Conservation (phyloP, 768 basidiomycete genomes). For the Chiua virens region DNA sequence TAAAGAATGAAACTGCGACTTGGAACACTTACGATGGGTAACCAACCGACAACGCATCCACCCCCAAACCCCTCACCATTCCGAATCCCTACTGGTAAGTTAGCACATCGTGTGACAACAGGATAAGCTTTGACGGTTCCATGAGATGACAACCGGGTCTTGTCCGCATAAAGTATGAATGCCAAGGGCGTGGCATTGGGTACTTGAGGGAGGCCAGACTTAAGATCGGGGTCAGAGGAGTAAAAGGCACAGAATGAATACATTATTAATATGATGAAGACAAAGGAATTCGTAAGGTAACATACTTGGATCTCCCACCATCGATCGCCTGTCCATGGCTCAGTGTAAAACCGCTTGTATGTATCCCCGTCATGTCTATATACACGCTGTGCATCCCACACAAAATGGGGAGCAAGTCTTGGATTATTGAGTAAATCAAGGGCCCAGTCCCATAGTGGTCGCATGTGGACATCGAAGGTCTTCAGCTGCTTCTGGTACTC, state of each 20-base stretch:
- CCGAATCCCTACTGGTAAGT: too few relatives aligned
- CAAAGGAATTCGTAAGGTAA: background rate
- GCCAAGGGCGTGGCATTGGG: too few relatives aligned
- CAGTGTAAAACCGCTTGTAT: conserved; percentile 30
- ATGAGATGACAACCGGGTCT: too few relatives aligned
- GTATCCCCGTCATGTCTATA: conserved; percentile 27
- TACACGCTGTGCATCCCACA: conserved; percentile 32
- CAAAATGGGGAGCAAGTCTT: conserved; percentile 13
- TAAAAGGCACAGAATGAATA: background rate
- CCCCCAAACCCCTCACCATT: too few relatives aligned
- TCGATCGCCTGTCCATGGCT: conserved; percentile 38
- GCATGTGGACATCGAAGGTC: background rate
- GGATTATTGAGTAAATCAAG: conserved; percentile 1
- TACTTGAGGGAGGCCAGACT: too few relatives aligned
- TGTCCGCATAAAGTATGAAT: too few relatives aligned
- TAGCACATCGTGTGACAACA: too few relatives aligned
- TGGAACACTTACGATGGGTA: too few relatives aligned
- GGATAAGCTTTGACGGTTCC: too few relatives aligned
- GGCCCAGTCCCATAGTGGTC: conserved; percentile 9
- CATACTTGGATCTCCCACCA: conserved; percentile 40
- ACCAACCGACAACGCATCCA: too few relatives aligned
- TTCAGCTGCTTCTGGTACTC: too few relatives aligned
- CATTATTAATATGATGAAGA: background rate
- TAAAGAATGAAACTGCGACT: too few relatives aligned
- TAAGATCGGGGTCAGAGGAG: background rate